A percentile compares a stretch with the other conserved stretches of the same genome.
Evolutionary conservation across 768 basidiomycete genomes (phyloP).

Genomic region (Boletus patriciae): DNA sequence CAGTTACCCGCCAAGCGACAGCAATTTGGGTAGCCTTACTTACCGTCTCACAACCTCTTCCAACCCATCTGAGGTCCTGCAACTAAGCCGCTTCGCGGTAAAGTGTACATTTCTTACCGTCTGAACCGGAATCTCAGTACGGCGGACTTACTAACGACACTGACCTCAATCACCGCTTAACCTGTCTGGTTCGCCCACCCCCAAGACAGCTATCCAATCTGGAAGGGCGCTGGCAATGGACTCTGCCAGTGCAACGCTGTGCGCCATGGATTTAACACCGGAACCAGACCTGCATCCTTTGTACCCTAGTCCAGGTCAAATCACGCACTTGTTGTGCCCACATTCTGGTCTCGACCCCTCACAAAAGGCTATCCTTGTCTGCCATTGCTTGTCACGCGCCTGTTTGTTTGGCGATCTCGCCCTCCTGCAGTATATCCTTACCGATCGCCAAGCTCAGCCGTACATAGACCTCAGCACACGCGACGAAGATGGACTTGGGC

Average conservation of each 20-base stretch:
- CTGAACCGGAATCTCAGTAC: constrained; percentile 17
- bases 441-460: constrained; percentile 63
- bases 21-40: not conserved
- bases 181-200: constrained; percentile 7
- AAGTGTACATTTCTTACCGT: constrained; percentile 13
- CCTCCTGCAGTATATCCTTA: constrained; percentile 69
- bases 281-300: constrained; percentile 82
- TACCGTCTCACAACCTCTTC: constrained; percentile 6
- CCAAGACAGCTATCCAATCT: constrained; percentile 3
- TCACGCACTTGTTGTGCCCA: constrained; percentile 62
- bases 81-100: constrained; percentile 7
- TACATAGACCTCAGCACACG: constrained; percentile 65
- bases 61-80: constrained; percentile 2
- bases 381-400: constrained; percentile 72
- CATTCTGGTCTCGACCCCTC: constrained; percentile 64
- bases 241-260: constrained; percentile 26
- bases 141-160: constrained; percentile 4
- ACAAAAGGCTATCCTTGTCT: constrained; percentile 69
- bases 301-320: constrained; percentile 64
- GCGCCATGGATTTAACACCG: constrained; percentile 56
- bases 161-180: constrained; percentile 6
- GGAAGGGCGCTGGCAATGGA: constrained; percentile 28
- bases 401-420: constrained; percentile 77
- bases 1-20: not conserved
- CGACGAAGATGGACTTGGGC: constrained; percentile 85